Base-by-base conservation (phyloP, 345 rosid genomes). In the rapeseed (Brassica napus) region DNA sequence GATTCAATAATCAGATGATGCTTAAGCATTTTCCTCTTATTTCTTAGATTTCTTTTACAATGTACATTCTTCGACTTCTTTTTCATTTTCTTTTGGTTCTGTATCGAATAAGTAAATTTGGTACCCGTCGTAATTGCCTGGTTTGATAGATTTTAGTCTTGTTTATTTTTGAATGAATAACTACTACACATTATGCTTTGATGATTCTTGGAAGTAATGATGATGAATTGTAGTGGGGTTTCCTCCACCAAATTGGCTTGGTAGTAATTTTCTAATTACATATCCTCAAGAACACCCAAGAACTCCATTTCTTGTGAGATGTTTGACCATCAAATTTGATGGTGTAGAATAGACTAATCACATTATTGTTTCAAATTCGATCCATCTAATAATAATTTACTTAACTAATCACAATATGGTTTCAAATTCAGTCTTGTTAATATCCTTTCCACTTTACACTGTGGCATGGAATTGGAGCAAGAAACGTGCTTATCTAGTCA, bases 1-100 rank as follows among this genome's bases (percentile, higher is more conserved):
- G 37, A 68, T 68, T 47, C 11, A 69, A 28, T 26, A 28, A 15
- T 44, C 32, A 72, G 54, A 39, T 30, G 55, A 72, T 66, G 73
- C 69, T 72, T 72, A 24, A 65, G 15, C 64, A 42, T 42, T 60
- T 30, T 31, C 26, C 6, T 57, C 67, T 34, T 65, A 23, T 55
- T 21, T 61, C 14, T 47, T 18, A 23, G 30, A 52, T 63, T 54
- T 70, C 18, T 6, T 64, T 78, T 18, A 21, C 21, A 42, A 55
- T 65, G 72, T 77, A 69, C 75, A 39, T 64, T 52, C 21, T 32
- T 62, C 30, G 21, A 12, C 59, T 15, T 35, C n/a, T 6, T 9
- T 7, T 30, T 65, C 0, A 4, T 23, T n/a, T 75, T 54, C 8
- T 60, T 15, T 34, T 34, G n/a, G 7, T 37, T 60, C 4, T 5